Evolutionary conservation across 192 early-diverging fungal species (phyloP).

Genomic region (Diversispora epigaea): DNA sequence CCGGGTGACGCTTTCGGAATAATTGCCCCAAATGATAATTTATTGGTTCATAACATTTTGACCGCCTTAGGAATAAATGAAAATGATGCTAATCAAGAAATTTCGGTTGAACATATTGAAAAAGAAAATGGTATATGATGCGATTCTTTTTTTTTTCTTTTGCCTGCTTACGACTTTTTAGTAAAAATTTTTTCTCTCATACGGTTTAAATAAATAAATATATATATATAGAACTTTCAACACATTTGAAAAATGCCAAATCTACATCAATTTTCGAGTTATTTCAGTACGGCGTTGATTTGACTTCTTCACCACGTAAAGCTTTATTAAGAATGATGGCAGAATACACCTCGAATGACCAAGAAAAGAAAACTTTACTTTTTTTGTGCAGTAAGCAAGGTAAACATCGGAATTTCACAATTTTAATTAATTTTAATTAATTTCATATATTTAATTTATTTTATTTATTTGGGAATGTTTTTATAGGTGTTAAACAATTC

Average conservation of each 20-base stretch:
- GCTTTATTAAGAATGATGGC: conserved; percentile 78
- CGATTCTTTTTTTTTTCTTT: neutral
- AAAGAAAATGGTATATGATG: conserved; percentile 18
- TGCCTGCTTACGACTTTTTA: neutral
- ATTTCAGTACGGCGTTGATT: conserved; percentile 75
- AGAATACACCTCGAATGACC: conserved; percentile 66
- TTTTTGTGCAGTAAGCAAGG: conserved; percentile 82
- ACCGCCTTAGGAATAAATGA: conserved; percentile 53
- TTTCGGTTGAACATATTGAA: neutral
- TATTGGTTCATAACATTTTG: conserved; percentile 66
- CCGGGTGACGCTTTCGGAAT: conserved; percentile 89
- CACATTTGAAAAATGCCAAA: conserved; percentile 47
- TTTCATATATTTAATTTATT: neutral
- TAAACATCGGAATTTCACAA: neutral
- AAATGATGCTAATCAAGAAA: conserved; percentile 39
- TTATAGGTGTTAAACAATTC: conserved; percentile 58
- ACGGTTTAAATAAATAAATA: neutral
- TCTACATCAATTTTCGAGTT: conserved; percentile 58
- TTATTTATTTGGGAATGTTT: neutral
- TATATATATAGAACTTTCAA: conserved; percentile 45
- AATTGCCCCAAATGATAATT: conserved; percentile 79
- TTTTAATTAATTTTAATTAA: neutral
- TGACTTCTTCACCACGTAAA: conserved; percentile 75
- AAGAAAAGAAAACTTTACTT: conserved; percentile 75
- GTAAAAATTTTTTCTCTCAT: neutral